Base-by-base conservation (phyloP, 768 basidiomycete genomes). In the Leccinum sublutescens region DNA sequence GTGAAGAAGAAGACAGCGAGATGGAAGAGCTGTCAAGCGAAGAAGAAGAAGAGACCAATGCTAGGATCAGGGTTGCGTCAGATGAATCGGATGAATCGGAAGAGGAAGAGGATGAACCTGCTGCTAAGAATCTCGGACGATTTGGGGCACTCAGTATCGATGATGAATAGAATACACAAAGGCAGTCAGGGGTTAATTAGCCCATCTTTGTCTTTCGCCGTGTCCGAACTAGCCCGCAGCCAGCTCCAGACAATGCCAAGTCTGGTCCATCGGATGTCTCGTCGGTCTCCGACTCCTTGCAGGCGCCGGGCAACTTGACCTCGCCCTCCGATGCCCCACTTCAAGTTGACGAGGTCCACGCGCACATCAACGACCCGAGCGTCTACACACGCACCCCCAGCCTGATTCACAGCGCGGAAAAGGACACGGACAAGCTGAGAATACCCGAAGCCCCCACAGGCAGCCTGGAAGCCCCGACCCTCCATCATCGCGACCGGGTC, bases 61-160 rank as follows among this genome's bases (percentile, higher is more conserved):
- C 19, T 36, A 27, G 36, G 7, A 29, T 56, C 43, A 57, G 3
- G 15, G 17, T 56, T 47, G 33, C 40, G 23, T 31, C 43, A 3
- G 71, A 68, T 25, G 69, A 59, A 12, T 59, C 63, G 6, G 64
- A 71, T 12, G 66, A 64, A 1, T 54, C 52, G 12, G 60, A 68
- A 11, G 64, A 62, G 0, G 62, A 62, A 5, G 70, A 70, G 25
- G 57, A 52, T 8, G 36, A 47, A 12, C 12, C 23, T 15, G 27
- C 14, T 14, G 29, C 34, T 55, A 31, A 50, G 25, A 56, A 34
- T 50, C 27, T 66, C 17, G 68, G 68, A 7, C 52, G 69, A 36
- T 78, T 78, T 53, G 75, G 64, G 15, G 74, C 69, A 9, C 67
- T 78, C 1, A 53, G 59, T 9, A 61, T 76, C 14, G 66, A 67